Conservation (phyloP, 768 basidiomycete genomes). For the Mycena capillaripes region DNA sequence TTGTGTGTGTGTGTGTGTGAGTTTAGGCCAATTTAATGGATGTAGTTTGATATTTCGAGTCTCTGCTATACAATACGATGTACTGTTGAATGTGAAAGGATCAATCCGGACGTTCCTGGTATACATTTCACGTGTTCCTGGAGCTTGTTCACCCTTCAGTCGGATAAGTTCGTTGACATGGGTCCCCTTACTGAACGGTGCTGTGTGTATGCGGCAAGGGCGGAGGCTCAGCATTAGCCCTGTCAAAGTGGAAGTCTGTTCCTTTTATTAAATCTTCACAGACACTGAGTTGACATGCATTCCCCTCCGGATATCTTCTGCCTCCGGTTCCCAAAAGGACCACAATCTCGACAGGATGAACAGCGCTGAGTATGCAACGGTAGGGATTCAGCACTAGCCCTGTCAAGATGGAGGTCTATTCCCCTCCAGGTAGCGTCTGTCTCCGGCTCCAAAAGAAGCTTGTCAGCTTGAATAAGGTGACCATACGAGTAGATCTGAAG, state of each 20-base stretch:
- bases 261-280: background rate
- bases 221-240: too few species aligned
- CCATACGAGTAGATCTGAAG: background rate
- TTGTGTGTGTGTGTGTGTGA: too few species aligned
- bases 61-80: too few species aligned
- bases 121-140: too few species aligned
- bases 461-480: slow-evolving; percentile 10
- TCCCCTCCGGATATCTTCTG: background rate
- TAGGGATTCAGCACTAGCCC: too few species aligned
- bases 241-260: too few species aligned
- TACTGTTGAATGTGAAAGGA: too few species aligned
- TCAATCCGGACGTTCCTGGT: too few species aligned
- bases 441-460: slow-evolving; percentile 1
- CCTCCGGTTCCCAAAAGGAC: background rate
- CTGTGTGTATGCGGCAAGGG: background rate
- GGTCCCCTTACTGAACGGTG: background rate
- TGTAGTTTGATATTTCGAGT: too few species aligned
- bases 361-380: background rate
- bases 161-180: background rate
- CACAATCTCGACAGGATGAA: background rate
- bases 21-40: too few species aligned
- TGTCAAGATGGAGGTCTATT: background rate
- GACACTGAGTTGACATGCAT: background rate
- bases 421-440: slow-evolving; percentile 4
- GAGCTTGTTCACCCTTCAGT: too few species aligned